Evolutionary conservation across 257 asterid species (phyloP).

Genomic region (Handroanthus guayacan): DNA sequence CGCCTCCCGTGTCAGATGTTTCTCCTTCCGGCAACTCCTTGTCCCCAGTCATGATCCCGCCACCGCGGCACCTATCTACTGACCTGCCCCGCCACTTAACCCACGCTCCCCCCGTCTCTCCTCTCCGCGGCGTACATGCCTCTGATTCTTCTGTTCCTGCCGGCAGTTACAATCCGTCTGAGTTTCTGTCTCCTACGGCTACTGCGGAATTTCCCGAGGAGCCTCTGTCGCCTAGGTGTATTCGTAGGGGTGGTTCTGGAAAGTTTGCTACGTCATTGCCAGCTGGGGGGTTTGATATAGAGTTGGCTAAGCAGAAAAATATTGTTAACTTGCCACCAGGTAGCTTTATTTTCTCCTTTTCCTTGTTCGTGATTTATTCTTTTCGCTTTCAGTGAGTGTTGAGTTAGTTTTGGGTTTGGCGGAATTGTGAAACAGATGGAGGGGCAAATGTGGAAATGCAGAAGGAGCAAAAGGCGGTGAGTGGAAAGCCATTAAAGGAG

Average conservation of each 20-base stretch:
- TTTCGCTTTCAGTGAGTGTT: background rate
- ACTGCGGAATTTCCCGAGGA: conserved; percentile 52
- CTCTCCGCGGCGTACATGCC: conserved; percentile 48
- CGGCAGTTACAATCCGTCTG: conserved; percentile 84
- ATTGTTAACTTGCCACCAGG: conserved; percentile 53
- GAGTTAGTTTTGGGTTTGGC: conserved; percentile 30
- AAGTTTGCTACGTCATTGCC: conserved; percentile 76
- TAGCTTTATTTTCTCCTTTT: conserved; percentile 27
- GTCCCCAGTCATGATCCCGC: conserved; percentile 94
- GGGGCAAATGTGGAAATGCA: conserved; percentile 51
- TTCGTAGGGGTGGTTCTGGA: conserved; percentile 54
- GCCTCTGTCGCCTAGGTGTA: conserved; percentile 43
- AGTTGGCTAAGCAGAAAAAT: conserved; percentile 50
- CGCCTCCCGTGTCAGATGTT: conserved; percentile 51
- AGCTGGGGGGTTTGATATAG: conserved; percentile 61
- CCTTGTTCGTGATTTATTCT: background rate
- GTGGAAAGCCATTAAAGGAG: conserved; percentile 61
- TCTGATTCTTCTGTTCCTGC: conserved; percentile 52
- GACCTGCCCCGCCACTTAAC: conserved; percentile 56
- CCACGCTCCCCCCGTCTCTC: conserved; percentile 48
- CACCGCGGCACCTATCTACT: conserved; percentile 64
- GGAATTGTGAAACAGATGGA: conserved; percentile 55
- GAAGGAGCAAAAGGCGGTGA: conserved; percentile 50
- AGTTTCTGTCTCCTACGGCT: conserved; percentile 58
- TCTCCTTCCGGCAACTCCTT: conserved; percentile 66